A percentile compares a stretch with the other conserved stretches of the same genome.
phyloP scores from a whole-genome alignment of 495 filamentous ascomycete genomes.

The Pseudotulostoma volvatum region DNA sequence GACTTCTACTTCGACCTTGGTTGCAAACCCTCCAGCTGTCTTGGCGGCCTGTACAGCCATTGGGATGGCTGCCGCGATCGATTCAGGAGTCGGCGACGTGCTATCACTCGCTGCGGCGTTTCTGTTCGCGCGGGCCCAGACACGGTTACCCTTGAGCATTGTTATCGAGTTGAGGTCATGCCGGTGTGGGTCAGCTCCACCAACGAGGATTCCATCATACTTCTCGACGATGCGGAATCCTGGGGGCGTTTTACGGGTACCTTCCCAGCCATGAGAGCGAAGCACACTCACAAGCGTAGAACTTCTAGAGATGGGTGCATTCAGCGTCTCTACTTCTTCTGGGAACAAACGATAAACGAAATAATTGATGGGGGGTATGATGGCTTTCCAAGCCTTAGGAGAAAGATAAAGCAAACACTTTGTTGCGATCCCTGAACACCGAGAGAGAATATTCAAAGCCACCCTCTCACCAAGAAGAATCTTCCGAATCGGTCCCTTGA shows the following conservation, averaged over 20 bases:
- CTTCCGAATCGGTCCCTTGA: constrained; percentile 69
- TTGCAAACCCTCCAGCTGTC: constrained; percentile 65
- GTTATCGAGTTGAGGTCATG: constrained; percentile 89
- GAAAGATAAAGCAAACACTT: constrained; percentile 21
- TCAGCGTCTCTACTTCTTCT: no score
- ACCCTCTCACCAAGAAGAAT: constrained; percentile 85
- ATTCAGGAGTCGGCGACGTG: constrained; percentile 5
- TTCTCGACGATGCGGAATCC: constrained; percentile 95
- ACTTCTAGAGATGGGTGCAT: constrained; percentile 15
- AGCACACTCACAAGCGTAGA: constrained; percentile 34
- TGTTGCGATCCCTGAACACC: constrained; percentile 85
- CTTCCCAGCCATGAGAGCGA: constrained; percentile 50
- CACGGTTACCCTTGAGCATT: constrained; percentile 98
- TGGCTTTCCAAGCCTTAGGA: neutral
- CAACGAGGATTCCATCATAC: constrained; percentile 90
- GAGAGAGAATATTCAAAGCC: constrained; percentile 76
- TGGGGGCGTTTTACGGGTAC: constrained; percentile 90
- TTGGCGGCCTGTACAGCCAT: constrained; percentile 71
- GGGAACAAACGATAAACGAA: neutral
- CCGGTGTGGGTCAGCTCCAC: constrained; percentile 78
- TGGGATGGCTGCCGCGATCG: constrained; percentile 52
- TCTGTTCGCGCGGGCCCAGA: constrained; percentile 60
- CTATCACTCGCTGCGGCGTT: neutral
- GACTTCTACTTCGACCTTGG: constrained; percentile 95
- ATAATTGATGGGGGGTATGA: neutral